A percentile compares a stretch with the other conserved stretches of the same genome.
phyloP scores from a whole-genome alignment of 2,329 filamentous ascomycete genomes.

The Arthrobotrys musiformis region DNA sequence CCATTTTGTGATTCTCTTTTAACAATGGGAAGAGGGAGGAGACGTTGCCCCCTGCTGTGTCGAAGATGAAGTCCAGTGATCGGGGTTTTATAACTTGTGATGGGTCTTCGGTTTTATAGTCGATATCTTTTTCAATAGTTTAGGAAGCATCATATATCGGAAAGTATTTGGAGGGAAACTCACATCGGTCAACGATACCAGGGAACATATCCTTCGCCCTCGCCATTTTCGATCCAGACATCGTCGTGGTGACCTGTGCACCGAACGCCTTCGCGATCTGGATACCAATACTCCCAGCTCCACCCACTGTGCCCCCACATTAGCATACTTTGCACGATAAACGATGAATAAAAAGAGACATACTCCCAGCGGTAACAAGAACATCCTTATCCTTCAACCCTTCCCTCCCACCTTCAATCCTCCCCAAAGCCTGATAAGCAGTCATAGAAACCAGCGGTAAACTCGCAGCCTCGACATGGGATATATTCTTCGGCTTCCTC shows the following conservation, averaged over 20 bases:
- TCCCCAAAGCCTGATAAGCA: constrained; percentile 39
- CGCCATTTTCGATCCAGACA: constrained; percentile 31
- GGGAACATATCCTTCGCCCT: constrained; percentile 43
- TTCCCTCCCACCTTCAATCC: constrained; percentile 31
- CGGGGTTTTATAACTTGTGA: constrained; percentile 28
- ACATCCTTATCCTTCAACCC: constrained; percentile 40
- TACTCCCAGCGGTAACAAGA: constrained; percentile 46
- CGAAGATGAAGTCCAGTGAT: constrained; percentile 46
- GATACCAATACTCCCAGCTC: constrained; percentile 46
- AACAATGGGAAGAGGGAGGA: constrained; percentile 23
- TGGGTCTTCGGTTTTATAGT: constrained; percentile 44
- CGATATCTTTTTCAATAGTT: constrained; percentile 24
- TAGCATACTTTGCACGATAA: background rate
- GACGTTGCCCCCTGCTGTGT: constrained; percentile 36
- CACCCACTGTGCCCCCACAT: constrained; percentile 37
- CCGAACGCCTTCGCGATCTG: constrained; percentile 45
- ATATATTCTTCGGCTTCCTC: constrained; percentile 63
- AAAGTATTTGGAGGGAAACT: background rate
- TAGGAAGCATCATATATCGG: background rate
- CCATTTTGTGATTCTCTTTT: constrained; percentile 37
- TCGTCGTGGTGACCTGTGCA: constrained; percentile 46
- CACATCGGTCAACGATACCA: constrained; percentile 34
- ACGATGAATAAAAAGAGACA: background rate
- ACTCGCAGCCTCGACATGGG: constrained; percentile 63
- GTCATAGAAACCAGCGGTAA: constrained; percentile 43